These are phyloP conservation scores for Litsea cubeba DNA, from an alignment of 164 flowering plant genomes.

Conservation along the genomic window DNA sequence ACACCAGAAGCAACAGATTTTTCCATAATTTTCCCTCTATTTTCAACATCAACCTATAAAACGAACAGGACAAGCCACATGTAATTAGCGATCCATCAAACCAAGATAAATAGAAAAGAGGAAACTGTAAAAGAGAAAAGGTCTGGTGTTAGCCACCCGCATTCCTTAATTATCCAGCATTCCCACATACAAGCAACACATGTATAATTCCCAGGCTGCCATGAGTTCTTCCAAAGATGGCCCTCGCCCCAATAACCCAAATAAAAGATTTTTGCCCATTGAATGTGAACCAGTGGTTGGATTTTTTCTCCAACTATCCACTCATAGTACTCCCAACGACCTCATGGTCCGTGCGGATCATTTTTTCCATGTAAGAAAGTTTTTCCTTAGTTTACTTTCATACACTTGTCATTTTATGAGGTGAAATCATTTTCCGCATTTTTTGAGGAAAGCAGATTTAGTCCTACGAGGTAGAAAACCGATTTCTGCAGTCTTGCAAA, in stretches of 20 bases:
- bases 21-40: conserved; percentile 27
- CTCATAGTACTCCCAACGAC: background rate
- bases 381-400: too few relatives aligned
- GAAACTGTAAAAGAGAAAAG: background rate
- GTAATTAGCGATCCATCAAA: background rate
- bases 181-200: background rate
- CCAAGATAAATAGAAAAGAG: background rate
- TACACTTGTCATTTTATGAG: too few relatives aligned
- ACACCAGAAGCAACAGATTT: conserved; percentile 34
- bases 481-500: background rate
- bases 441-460: too few relatives aligned
- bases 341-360: background rate
- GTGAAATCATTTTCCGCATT: background rate
- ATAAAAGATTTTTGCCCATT: background rate
- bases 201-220: background rate
- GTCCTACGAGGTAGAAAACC: background rate
- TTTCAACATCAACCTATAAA: conserved; percentile 29
- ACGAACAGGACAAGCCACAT: background rate
- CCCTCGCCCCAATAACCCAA: background rate
- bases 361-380: background rate
- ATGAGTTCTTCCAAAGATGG: background rate
- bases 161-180: background rate
- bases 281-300: background rate
- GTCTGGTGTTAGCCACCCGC: background rate
- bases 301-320: background rate